A percentile compares a stretch with the other conserved stretches of the same genome.
Conservation (phyloP, 2,329 filamentous ascomycete species). For the Monosporascus sp. region DNA sequence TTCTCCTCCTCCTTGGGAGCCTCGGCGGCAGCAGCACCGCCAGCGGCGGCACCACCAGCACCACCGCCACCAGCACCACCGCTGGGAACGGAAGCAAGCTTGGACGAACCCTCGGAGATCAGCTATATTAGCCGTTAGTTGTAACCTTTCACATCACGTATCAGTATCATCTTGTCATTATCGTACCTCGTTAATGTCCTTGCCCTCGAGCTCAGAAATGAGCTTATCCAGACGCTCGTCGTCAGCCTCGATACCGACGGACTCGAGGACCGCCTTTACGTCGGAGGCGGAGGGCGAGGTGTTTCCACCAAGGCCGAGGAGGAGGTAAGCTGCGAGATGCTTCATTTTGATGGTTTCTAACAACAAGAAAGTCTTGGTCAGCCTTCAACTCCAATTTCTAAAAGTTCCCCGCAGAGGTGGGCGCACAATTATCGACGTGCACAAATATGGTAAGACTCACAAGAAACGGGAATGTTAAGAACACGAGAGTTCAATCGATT, state of each 20-base stretch:
- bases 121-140: conserved; percentile 51
- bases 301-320: conserved; percentile 93
- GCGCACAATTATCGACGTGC: conserved; percentile 2
- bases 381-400: too few relatives aligned
- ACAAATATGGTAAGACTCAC: conserved; percentile 26
- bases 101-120: conserved; percentile 81
- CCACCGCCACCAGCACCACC: conserved; percentile 74
- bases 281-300: conserved; percentile 77
- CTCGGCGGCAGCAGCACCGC: conserved; percentile 58
- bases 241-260: conserved; percentile 94
- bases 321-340: conserved; percentile 98
- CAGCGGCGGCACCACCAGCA: conserved; percentile 59
- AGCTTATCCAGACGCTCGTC: conserved; percentile 79
- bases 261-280: conserved; percentile 82
- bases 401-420: too few relatives aligned
- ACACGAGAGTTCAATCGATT: conserved; percentile 99
- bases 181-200: conserved; percentile 86
- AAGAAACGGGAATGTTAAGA: conserved; percentile 37
- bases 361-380: too few relatives aligned
- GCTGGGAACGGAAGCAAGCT: conserved; percentile 96
- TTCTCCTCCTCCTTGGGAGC: conserved; percentile 65
- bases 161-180: too few relatives aligned
- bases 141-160: neutral
- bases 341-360: conserved; percentile 72
- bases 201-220: conserved; percentile 85